Evolutionary conservation across 345 rosid species (phyloP).

Genomic region (Lenwebbia sp.): DNA sequence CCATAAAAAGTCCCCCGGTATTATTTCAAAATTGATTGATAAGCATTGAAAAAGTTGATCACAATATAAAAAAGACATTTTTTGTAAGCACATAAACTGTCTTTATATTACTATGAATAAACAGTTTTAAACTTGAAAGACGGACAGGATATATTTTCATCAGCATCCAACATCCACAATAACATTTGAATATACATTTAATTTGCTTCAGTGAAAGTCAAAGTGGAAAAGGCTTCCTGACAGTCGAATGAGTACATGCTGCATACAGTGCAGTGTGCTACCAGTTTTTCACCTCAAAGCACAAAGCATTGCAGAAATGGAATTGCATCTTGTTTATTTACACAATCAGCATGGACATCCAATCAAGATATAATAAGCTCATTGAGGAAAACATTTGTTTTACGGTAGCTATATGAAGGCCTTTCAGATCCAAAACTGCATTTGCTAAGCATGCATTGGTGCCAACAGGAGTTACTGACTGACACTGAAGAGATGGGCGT

Average conservation of each 20-base stretch:
- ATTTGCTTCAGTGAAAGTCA: not conserved
- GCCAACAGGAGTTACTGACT: not conserved
- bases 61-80: not conserved
- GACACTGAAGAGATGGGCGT: not conserved
- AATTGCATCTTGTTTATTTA: not conserved
- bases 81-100: not conserved
- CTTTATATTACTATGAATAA: not conserved
- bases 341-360: not conserved
- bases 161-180: not conserved
- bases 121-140: not conserved
- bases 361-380: not conserved
- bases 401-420: not conserved
- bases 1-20: not conserved
- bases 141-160: not conserved
- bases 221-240: not conserved
- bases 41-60: not conserved
- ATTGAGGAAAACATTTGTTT: not conserved
- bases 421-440: not conserved
- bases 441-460: not conserved
- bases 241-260: not conserved
- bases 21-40: not conserved
- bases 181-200: not conserved
- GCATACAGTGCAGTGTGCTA: not conserved
- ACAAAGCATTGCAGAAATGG: not conserved
- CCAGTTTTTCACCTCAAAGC: not conserved